These are phyloP conservation scores for Mycena rebaudengoi DNA, from an alignment of 768 basidiomycete genomes.

Conservation along the genomic window DNA sequence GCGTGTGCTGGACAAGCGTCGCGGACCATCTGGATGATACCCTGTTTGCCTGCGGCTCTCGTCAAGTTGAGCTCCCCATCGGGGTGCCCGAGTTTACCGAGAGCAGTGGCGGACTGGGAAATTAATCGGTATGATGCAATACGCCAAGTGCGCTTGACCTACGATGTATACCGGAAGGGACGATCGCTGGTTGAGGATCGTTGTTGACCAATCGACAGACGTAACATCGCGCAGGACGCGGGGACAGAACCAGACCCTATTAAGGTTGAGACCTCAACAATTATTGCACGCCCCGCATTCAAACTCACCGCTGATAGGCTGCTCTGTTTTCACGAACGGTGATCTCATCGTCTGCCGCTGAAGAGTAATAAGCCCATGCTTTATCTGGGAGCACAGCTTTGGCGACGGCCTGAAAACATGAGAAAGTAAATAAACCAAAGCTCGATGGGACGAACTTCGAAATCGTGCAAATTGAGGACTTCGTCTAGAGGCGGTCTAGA, in stretches of 20 bases:
- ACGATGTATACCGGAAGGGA: slow-evolving; percentile 75
- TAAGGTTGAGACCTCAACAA: background rate
- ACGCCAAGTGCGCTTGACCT: slow-evolving; percentile 20
- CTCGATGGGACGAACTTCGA: slow-evolving; percentile 57
- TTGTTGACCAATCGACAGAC: slow-evolving; percentile 67
- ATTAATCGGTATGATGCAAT: background rate
- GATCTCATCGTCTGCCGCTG: slow-evolving; percentile 80
- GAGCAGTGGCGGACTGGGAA: slow-evolving; percentile 21
- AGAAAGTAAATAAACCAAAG: background rate
- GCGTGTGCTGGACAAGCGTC: background rate
- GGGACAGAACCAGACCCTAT: slow-evolving; percentile 75
- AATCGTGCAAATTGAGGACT: slow-evolving; percentile 78
- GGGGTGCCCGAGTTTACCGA: slow-evolving; percentile 91
- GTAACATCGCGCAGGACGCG: slow-evolving; percentile 72
- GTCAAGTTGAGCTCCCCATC: slow-evolving; percentile 95
- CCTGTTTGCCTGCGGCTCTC: slow-evolving; percentile 84
- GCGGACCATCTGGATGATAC: slow-evolving; percentile 58
- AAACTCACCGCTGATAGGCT: slow-evolving; percentile 69
- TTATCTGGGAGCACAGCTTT: slow-evolving; percentile 66
- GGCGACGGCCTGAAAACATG: slow-evolving; percentile 61
- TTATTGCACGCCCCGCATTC: background rate
- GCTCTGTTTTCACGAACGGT: slow-evolving; percentile 73
- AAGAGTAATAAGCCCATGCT: slow-evolving; percentile 83
- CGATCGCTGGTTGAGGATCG: slow-evolving; percentile 66
- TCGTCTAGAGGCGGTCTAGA: slow-evolving; percentile 66